Evolutionary conservation across 2,329 filamentous ascomycete genomes (phyloP).

Genomic region (Hypoxylon sp.): DNA sequence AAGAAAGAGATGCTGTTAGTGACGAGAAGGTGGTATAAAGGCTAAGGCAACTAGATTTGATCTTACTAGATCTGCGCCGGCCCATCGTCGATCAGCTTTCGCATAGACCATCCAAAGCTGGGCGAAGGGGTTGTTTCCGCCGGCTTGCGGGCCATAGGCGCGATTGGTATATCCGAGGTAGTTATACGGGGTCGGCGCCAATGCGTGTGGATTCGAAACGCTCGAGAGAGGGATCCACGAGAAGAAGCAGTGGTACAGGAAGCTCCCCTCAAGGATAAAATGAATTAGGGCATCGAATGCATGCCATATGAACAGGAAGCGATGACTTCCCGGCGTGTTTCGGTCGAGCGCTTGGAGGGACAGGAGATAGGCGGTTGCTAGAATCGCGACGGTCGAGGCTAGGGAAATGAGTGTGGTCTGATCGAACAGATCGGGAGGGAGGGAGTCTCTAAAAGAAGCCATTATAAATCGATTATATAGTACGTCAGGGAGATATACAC

Average conservation of each 20-base stretch:
- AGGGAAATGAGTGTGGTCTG: constrained; percentile 72
- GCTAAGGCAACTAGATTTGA: neutral
- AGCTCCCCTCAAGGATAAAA: constrained; percentile 90
- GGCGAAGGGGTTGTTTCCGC: constrained; percentile 68
- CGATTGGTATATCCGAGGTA: constrained; percentile 66
- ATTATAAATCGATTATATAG: neutral
- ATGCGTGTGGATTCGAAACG: constrained; percentile 55
- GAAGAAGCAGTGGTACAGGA: constrained; percentile 96
- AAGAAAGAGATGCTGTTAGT: constrained; percentile 7
- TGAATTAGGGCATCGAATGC: constrained; percentile 93
- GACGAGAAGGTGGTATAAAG: constrained; percentile 11
- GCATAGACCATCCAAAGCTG: constrained; percentile 79
- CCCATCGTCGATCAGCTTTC: constrained; percentile 75
- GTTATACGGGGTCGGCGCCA: constrained; percentile 66
- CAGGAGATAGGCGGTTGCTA: constrained; percentile 64
- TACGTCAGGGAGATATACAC: neutral
- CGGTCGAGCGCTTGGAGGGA: constrained; percentile 65
- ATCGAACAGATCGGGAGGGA: constrained; percentile 72
- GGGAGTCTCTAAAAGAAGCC: constrained; percentile 49
- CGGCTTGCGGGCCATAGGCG: constrained; percentile 71
- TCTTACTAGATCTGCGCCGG: constrained; percentile 71
- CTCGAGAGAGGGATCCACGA: constrained; percentile 60
- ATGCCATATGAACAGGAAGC: constrained; percentile 94
- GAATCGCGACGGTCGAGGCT: constrained; percentile 67
- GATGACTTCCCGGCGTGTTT: constrained; percentile 69